These are phyloP conservation scores for Penicillium steckii DNA, from an alignment of 495 filamentous ascomycete genomes.

Conservation along the genomic window DNA sequence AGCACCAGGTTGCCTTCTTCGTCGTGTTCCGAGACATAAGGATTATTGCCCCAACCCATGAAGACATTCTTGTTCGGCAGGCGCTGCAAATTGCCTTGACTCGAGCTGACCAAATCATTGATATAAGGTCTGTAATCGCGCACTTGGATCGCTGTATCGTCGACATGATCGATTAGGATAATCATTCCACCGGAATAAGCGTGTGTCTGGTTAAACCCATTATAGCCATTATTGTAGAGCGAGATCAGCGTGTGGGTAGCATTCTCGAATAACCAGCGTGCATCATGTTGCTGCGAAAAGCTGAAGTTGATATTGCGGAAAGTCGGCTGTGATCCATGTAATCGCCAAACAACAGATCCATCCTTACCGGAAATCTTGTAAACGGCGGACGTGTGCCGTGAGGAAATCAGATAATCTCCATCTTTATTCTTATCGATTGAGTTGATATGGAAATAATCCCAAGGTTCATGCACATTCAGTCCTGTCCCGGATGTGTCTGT, in stretches of 20 bases:
- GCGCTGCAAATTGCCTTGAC: conserved; percentile 60
- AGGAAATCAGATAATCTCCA: conserved; percentile 60
- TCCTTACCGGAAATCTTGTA: conserved; percentile 60
- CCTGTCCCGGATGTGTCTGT: conserved; percentile 50
- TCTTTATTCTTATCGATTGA: conserved; percentile 57
- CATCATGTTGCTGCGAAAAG: conserved; percentile 65
- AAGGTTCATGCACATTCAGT: conserved; percentile 45
- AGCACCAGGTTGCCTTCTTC: conserved; percentile 53
- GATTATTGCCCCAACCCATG: conserved; percentile 60
- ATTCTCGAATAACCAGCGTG: conserved; percentile 53
- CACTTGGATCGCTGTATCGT: conserved; percentile 48
- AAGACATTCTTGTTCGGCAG: conserved; percentile 55
- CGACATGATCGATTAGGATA: conserved; percentile 52
- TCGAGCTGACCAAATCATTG: conserved; percentile 50
- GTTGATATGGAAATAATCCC: conserved; percentile 68
- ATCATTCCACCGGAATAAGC: conserved; percentile 56
- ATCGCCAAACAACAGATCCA: conserved; percentile 56
- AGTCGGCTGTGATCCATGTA: conserved; percentile 50
- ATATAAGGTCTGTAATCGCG: conserved; percentile 42
- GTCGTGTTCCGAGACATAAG: conserved; percentile 57
- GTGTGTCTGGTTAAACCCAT: conserved; percentile 48
- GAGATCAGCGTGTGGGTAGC: conserved; percentile 51
- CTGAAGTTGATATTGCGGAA: conserved; percentile 51
- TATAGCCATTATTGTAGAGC: conserved; percentile 56
- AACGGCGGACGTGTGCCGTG: conserved; percentile 56